phyloP scores from a whole-genome alignment of 495 filamentous ascomycete species.

The Astrothelium macrocarpum region DNA sequence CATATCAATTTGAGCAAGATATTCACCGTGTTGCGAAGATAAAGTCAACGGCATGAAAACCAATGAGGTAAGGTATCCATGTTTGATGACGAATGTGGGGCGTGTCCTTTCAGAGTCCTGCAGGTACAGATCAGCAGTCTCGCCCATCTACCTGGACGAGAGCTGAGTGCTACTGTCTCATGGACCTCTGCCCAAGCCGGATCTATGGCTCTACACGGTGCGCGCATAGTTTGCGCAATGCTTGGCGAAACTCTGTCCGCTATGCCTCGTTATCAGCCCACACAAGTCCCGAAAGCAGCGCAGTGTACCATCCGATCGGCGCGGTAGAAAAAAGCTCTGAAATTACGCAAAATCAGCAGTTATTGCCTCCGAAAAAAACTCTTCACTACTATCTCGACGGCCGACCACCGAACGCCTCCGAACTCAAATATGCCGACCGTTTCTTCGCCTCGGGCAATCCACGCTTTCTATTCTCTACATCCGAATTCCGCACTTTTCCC shows the following conservation, averaged over 20 bases:
- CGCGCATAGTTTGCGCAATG: not conserved
- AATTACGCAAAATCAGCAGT: not conserved
- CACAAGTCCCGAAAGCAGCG: not conserved
- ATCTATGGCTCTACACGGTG: not conserved
- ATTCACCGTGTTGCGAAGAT: too few relatives aligned
- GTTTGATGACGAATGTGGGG: not conserved
- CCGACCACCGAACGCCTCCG: conserved; percentile 39
- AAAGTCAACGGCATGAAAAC: too few relatives aligned
- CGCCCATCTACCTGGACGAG: too few relatives aligned
- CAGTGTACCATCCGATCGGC: not conserved
- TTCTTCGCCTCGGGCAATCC: conserved; percentile 58
- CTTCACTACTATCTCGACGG: not conserved
- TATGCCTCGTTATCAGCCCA: not conserved
- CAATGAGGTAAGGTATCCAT: not conserved
- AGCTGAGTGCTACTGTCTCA: too few relatives aligned
- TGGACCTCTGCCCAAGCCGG: not conserved
- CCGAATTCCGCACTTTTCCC: conserved; percentile 54
- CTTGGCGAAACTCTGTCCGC: not conserved
- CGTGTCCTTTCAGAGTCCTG: not conserved
- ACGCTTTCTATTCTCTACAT: conserved; percentile 58
- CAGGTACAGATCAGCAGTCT: too few relatives aligned
- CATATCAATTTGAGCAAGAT: not conserved
- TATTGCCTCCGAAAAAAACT: not conserved
- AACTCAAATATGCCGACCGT: conserved; percentile 47
- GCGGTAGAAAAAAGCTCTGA: not conserved